Percentiles rank a stretch among this genome's conserved stretches.
Conservation (phyloP, 768 basidiomycete species). For the Kwoniella bestiolae region DNA sequence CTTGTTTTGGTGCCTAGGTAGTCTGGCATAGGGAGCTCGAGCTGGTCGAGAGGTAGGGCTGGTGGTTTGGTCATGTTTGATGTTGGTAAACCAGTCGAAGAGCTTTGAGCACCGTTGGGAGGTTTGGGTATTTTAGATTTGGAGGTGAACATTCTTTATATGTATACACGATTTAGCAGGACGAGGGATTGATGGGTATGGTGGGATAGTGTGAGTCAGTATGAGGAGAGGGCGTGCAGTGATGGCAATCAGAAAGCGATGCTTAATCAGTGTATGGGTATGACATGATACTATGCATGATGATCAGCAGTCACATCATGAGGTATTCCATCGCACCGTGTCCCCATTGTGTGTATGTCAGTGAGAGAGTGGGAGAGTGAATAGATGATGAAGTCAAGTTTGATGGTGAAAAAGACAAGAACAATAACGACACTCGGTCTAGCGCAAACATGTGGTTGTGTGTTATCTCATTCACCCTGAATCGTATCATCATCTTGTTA, state of each 20-base stretch:
- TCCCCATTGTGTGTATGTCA: background rate
- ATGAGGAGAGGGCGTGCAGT: background rate
- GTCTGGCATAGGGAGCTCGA: slow-evolving; percentile 5
- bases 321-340: too few species aligned
- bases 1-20: background rate
- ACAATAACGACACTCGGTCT: slow-evolving; percentile 10
- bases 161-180: background rate
- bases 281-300: too few species aligned
- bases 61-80: background rate
- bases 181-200: background rate
- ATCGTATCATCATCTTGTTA: background rate
- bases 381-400: background rate
- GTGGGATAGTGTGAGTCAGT: background rate
- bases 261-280: too few species aligned
- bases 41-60: slow-evolving; percentile 13
- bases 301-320: too few species aligned
- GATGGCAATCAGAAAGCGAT: background rate
- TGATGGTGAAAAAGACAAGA: slow-evolving; percentile 5
- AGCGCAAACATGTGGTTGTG: too few species aligned
- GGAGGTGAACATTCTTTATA: background rate
- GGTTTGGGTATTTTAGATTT: slow-evolving; percentile 1
- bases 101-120: slow-evolving; percentile 1
- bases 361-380: background rate
- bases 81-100: slow-evolving; percentile 11
- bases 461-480: background rate